Evolutionary conservation across 345 rosid genomes (phyloP), one percentile per base, ranked within the genome.

Genomic region (Crucihimalaya himalaica): DNA sequence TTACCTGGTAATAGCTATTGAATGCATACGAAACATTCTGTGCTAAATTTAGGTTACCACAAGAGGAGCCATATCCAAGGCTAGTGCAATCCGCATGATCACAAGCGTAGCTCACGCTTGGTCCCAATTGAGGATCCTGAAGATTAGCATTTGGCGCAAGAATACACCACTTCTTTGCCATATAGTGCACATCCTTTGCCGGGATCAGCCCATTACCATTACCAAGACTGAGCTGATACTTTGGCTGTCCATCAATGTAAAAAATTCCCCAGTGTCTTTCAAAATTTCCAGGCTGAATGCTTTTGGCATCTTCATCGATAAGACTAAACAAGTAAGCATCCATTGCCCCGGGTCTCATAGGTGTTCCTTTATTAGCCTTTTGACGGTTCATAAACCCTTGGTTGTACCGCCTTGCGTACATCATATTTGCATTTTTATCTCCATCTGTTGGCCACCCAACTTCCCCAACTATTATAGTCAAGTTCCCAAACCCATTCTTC

Each of bases 361-460:
- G 92, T 10, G 92, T 87, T 31, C 96, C 96, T 63, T 54, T 80
- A 13, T 83, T 84, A 3, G 81, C 83, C 42, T 69, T 66, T 27
- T 80, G 74, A 35, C 81, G 83, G 56, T 81, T 55, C 83, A 89
- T 70, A 37, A 86, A 81, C 40, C 89, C 96, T 75, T 84, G 90
- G 45, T 87, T 83, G 68, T 87, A 87, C 67, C 79, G 78, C 67
- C 81, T 85, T 1, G 90, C 86, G 21, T 76, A 70, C 39, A 71
- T 66, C 31, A 71, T 2, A 67, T 86, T 87, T 3, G 96, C 96
- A 6, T 70, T 83, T 23, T 55, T 79, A 60, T 89, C 89, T 12
- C 95, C 89, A 15, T 89, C 91, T 5, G 87, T 89, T 0, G 91
- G 95, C 91, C 95, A 87, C 9, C 95, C 96, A 16, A 89, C 75